Percentiles rank a stretch among this genome's conserved stretches.
Conservation (phyloP, 1,284 basidiomycete species). For the Mycosarcoma mackinlayi region DNA sequence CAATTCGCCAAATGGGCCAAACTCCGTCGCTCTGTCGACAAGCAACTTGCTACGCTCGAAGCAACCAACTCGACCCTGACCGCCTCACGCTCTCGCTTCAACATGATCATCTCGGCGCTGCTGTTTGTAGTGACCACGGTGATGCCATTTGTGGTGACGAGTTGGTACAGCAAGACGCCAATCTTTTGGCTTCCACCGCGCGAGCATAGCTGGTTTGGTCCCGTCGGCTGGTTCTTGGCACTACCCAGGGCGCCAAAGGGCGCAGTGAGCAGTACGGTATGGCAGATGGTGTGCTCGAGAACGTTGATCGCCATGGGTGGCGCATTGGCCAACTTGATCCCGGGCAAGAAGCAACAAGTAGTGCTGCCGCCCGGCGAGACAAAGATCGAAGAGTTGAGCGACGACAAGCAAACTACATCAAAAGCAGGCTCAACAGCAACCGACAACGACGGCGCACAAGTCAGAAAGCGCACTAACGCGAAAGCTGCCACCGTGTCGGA, state of each 20-base stretch:
- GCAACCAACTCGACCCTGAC: conserved; percentile 73
- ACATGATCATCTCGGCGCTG: conserved; percentile 53
- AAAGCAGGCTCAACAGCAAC: conserved; percentile 1
- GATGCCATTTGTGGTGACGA: conserved; percentile 61
- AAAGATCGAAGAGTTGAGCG: conserved; percentile 11
- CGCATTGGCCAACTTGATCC: conserved; percentile 15
- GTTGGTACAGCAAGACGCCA: conserved; percentile 63
- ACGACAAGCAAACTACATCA: conserved; percentile 5
- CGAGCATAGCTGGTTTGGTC: conserved; percentile 56
- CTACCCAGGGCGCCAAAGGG: conserved; percentile 57
- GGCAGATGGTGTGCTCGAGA: conserved; percentile 50
- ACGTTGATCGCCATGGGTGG: conserved; percentile 20
- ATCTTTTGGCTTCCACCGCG: conserved; percentile 65
- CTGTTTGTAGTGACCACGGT: conserved; percentile 61
- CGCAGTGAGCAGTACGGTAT: conserved; percentile 45
- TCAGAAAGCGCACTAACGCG: conserved; percentile 28
- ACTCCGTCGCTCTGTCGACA: conserved; percentile 88
- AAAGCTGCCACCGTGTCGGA: conserved; percentile 10
- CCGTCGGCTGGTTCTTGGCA: conserved; percentile 55
- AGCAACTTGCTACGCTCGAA: conserved; percentile 91
- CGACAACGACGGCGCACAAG: neutral
- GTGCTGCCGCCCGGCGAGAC: conserved; percentile 10
- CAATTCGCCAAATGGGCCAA: conserved; percentile 99
- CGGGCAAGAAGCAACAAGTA: conserved; percentile 19
- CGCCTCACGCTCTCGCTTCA: conserved; percentile 40